phyloP scores from a whole-genome alignment of 495 filamentous ascomycete species.

The Penicillium maclennaniae region DNA sequence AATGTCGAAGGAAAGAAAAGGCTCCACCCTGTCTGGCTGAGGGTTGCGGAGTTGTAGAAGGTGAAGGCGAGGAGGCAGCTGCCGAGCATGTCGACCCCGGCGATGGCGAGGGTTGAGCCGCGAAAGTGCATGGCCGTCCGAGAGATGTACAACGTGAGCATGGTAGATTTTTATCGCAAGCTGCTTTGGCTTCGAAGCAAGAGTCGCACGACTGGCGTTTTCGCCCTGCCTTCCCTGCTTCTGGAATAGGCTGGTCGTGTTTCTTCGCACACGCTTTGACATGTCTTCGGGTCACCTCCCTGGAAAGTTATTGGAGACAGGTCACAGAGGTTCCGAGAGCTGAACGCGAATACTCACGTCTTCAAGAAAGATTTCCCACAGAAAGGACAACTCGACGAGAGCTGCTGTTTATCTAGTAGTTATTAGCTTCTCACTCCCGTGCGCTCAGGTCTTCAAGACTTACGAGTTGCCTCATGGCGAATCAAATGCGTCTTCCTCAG shows the following conservation, averaged over 20 bases:
- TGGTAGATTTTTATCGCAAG: slow-evolving; percentile 28
- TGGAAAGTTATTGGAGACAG: slow-evolving; percentile 1
- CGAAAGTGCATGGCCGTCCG: slow-evolving; percentile 25
- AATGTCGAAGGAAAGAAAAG: slow-evolving; percentile 34
- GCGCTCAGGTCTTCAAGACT: not conserved
- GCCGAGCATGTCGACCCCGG: slow-evolving; percentile 2
- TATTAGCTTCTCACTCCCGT: slow-evolving; percentile 10
- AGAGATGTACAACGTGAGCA: slow-evolving; percentile 30
- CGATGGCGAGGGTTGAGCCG: not conserved
- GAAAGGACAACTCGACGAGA: slow-evolving; percentile 31
- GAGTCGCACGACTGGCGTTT: slow-evolving; percentile 34
- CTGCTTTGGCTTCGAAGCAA: slow-evolving; percentile 29
- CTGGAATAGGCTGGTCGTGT: slow-evolving; percentile 27
- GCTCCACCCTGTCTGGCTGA: slow-evolving; percentile 25
- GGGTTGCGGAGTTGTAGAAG: slow-evolving; percentile 59
- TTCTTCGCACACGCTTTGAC: slow-evolving; percentile 36
- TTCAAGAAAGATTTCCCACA: slow-evolving; percentile 37
- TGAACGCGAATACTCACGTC: slow-evolving; percentile 13
- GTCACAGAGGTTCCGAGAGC: too few species aligned
- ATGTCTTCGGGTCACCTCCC: slow-evolving; percentile 37
- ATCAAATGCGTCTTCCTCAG: slow-evolving; percentile 30
- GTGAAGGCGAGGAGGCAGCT: slow-evolving; percentile 19
- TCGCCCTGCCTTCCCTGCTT: slow-evolving; percentile 31
- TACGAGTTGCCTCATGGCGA: slow-evolving; percentile 34
- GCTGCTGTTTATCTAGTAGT: slow-evolving; percentile 23